phyloP scores from a whole-genome alignment of 2,329 filamentous ascomycete species.

The Lachnellula willkommii region DNA sequence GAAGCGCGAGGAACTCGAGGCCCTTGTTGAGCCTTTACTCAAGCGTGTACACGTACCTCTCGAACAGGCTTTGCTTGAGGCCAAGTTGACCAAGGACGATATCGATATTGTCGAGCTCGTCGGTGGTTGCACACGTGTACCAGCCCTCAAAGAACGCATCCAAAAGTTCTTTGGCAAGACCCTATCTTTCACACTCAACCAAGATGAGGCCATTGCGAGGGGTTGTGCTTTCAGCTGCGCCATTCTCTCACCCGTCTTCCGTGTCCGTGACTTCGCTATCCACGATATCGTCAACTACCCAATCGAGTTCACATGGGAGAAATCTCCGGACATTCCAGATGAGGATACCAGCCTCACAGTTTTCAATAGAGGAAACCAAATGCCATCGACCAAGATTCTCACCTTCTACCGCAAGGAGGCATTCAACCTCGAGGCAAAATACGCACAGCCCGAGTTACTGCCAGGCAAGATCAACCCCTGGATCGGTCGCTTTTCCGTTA shows the following conservation, averaged over 20 bases:
- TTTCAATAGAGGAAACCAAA: constrained; percentile 93
- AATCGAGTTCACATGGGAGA: constrained; percentile 98
- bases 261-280: constrained; percentile 94
- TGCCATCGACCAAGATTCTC: constrained; percentile 98
- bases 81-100: constrained; percentile 83
- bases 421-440: constrained; percentile 93
- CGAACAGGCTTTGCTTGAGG: constrained; percentile 89
- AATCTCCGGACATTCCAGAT: constrained; percentile 95
- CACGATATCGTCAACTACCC: constrained; percentile 98
- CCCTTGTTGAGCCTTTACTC: constrained; percentile 79
- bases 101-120: constrained; percentile 93
- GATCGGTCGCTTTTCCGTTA: constrained; percentile 97
- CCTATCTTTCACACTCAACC: constrained; percentile 95
- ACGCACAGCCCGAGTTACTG: constrained; percentile 78
- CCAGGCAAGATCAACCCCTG: constrained; percentile 89
- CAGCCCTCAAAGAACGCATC: constrained; percentile 84
- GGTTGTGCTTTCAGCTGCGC: constrained; percentile 97
- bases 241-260: constrained; percentile 95
- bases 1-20: constrained; percentile 91
- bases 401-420: constrained; percentile 99
- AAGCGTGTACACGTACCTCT: constrained; percentile 67
- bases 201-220: constrained; percentile 93
- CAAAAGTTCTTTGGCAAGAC: constrained; percentile 86
- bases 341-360: constrained; percentile 96
- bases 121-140: constrained; percentile 90